Evolutionary conservation across 225 moss, liverwort and hornwort species (phyloP), one percentile per base, ranked within the genome.

Genomic region (Rhytidiadelphus loreus): DNA sequence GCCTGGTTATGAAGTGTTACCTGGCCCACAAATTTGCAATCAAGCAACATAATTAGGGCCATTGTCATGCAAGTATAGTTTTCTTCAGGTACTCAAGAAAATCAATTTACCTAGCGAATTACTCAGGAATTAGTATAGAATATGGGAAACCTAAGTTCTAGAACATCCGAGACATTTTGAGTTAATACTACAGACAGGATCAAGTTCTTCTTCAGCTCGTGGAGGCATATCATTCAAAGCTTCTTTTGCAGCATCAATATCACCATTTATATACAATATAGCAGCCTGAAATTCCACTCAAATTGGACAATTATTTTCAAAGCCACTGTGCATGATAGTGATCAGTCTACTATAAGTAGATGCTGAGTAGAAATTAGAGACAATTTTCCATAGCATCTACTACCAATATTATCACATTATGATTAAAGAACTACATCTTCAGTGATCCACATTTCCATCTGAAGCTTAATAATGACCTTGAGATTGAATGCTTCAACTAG

Each of bases 1-100:
- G 96, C 96, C 46, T 96, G 95, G 85, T 98, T 98, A 84, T 96
- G 98, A 83, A 98, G 96, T 82, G 98, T 96, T 32, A 98, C 93
- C 97, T 97, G 57, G 61, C 25, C 70, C 83, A 86, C 28, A 43
- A 59, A 66, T 76, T 63, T 80, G 60, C 77, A 86, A 89, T 44
- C 61, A 59, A 64, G 33, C 15, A 73, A 75, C 13, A 75, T 14
- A 41, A 70, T 48, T 16, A 77, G n/a, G 60, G 60, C 19, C 16
- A 53, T 58, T 57, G 33, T n/a, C 13, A 83, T 32, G n/a, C 44
- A 37, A 23, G 66, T 58, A 41, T 8, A 77, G 7, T 23, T 78
- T 25, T 61, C 24, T 78, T 73, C 9, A 87, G 2, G 3, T 48
- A 57, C 22, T 35, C 46, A 46, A 83, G 46, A 55, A 29, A 48